These are phyloP conservation scores for Talaromyces marneffei DNA, from an alignment of 2,329 filamentous ascomycete genomes.

Conservation along the genomic window DNA sequence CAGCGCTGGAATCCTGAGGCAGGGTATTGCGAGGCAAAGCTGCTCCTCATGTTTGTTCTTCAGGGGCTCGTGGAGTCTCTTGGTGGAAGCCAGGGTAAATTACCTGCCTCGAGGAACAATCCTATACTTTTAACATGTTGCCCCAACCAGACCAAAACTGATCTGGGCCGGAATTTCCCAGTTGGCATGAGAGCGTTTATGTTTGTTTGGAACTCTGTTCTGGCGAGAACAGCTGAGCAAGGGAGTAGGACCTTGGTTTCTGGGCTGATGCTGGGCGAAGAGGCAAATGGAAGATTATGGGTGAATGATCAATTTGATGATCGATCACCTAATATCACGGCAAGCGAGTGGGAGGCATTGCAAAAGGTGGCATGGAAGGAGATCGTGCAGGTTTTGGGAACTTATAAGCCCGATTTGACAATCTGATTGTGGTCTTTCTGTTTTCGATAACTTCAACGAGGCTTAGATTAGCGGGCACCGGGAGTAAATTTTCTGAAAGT, in stretches of 20 bases:
- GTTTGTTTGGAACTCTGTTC: conserved; percentile 1
- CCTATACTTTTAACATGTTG: conserved; percentile 10
- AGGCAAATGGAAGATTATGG: conserved; percentile 13
- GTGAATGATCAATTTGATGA: conserved; percentile 11
- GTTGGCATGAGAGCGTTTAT: neutral
- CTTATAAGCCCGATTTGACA: neutral
- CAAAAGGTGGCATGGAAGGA: conserved; percentile 10
- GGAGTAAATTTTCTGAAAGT: neutral
- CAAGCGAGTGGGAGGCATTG: conserved; percentile 5
- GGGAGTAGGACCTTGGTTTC: conserved; percentile 8
- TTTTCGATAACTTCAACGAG: neutral
- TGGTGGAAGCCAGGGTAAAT: conserved; percentile 2
- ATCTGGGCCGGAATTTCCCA: conserved; percentile 6
- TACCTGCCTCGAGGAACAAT: neutral
- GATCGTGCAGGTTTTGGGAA: conserved; percentile 7
- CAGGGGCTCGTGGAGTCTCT: conserved; percentile 10
- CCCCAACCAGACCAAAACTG: conserved; percentile 8
- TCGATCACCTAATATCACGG: conserved; percentile 6
- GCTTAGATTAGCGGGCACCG: too few relatives aligned
- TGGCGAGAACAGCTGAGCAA: conserved; percentile 9
- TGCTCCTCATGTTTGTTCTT: conserved; percentile 13
- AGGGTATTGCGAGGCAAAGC: conserved; percentile 8
- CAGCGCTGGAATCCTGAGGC: neutral
- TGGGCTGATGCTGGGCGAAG: conserved; percentile 5
- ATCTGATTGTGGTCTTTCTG: neutral